Evolutionary conservation across 208 protist species (phyloP), one percentile per base, ranked within the genome.

Genomic region (Acanthamoeba lenticulata): DNA sequence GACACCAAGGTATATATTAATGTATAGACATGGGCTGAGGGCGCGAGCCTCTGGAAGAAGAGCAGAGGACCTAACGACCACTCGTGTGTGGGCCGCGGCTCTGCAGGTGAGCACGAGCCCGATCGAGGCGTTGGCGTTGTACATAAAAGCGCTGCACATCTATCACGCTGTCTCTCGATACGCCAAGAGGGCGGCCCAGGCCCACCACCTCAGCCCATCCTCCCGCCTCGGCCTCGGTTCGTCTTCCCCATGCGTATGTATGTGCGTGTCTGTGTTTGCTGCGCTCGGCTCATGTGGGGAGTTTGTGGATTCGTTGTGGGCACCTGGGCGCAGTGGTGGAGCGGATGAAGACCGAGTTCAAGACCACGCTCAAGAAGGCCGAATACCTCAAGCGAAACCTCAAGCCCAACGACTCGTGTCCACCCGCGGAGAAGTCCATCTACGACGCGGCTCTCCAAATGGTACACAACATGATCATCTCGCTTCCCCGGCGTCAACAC

Each of bases 331-430:
- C 83, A 90, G 83, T 90, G 52, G 83, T 90, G 38, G 83, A 90
- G 21, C 13, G 57, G 21, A 90, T 90, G 83, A 13, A 34, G n/a
- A 47, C 19, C 32, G 57, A 62, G 27, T 90, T 90, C 57, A 47
- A 38, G 32, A 15, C 83, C 6, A 72, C 47, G 6, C 57, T 90
- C 19, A 62, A 42, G 57, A 90, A 90, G 38, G 83, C 83, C 29
- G 83, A 69, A 36, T 90, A 90, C 52, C 38, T 62, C 5, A 90
- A 90, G 34, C 83, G 83, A 52, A 90, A 90, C 52, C 83, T 90
- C 1, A 90, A 90, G 27, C 83, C 83, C 21, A 90, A 62, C 57
- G 83, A 90, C 83, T 47, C 83, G 29, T 62, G 52, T 36, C 57
- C 57, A 34, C 57, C 52, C 9, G 83, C 83, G 2, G 83, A 90